Conservation (phyloP, 169 alveolate species). For the Eimeria sp. region DNA sequence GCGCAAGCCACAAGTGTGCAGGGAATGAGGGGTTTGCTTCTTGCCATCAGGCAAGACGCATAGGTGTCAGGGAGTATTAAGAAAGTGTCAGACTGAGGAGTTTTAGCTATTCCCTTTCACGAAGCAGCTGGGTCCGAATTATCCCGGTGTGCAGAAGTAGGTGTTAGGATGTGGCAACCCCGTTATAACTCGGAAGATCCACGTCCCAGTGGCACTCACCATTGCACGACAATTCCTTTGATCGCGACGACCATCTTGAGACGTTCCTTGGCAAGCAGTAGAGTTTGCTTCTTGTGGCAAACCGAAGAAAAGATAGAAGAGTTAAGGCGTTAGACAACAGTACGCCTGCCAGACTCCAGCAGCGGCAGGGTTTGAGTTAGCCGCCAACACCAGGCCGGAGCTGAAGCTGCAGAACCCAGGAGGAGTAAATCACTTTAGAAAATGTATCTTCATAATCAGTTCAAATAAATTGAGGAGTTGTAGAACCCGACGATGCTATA, state of each 20-base stretch:
- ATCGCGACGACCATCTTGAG: constrained; percentile 80
- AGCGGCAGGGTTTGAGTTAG: not conserved
- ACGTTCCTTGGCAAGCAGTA: not conserved
- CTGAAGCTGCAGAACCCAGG: not conserved
- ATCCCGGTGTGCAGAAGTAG: no score
- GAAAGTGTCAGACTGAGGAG: not conserved
- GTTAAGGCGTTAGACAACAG: not conserved
- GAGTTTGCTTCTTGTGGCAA: not conserved
- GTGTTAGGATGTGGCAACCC: no score
- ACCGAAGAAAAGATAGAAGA: not conserved
- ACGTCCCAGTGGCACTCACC: constrained; percentile 4
- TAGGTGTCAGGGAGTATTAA: not conserved
- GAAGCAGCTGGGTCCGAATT: not conserved
- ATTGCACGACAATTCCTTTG: constrained; percentile 81
- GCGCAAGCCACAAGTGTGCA: no score
- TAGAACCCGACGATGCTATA: not conserved
- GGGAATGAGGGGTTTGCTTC: not conserved
- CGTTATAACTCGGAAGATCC: not conserved
- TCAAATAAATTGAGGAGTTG: not conserved
- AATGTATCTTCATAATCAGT: not conserved
- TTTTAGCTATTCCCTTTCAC: not conserved
- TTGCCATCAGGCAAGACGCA: not conserved
- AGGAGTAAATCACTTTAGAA: not conserved
- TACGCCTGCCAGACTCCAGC: not conserved
- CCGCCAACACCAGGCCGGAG: not conserved